Conservation (phyloP, 371 early-diverging fungal species). For the Choanephora cucurbitarum region DNA sequence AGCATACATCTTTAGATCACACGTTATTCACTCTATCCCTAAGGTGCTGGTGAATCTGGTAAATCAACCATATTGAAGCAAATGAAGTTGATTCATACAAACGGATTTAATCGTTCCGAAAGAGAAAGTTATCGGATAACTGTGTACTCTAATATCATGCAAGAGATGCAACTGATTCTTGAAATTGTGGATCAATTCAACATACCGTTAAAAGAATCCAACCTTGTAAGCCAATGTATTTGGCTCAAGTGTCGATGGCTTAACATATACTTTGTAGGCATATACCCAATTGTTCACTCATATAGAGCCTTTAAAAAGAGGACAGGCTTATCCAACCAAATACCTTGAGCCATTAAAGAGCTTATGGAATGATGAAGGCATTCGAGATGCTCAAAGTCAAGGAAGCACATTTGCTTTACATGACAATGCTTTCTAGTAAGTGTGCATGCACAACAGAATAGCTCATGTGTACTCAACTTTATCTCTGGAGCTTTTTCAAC, state of each 20-base stretch:
- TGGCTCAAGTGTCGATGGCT: background rate
- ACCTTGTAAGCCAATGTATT: constrained; percentile 1
- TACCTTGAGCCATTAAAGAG: constrained; percentile 70
- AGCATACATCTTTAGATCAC: background rate
- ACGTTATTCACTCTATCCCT: background rate
- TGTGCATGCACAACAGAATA: background rate
- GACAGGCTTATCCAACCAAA: constrained; percentile 67
- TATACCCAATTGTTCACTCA: constrained; percentile 34
- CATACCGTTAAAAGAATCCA: constrained; percentile 16
- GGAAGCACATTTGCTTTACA: constrained; percentile 82
- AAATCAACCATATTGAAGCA: constrained; percentile 92
- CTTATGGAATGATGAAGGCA: constrained; percentile 76
- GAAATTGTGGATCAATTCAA: constrained; percentile 51
- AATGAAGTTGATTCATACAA: constrained; percentile 90
- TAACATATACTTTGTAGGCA: constrained; percentile 15
- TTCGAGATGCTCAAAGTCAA: constrained; percentile 65
- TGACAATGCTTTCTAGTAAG: constrained; percentile 79
- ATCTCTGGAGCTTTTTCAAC: constrained; percentile 90
- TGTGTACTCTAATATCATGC: constrained; percentile 79
- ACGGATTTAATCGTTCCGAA: constrained; percentile 82
- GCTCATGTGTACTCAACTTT: too few species aligned
- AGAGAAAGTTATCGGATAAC: constrained; percentile 70
- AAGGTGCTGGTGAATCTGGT: constrained; percentile 92
- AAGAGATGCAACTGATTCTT: constrained; percentile 67
- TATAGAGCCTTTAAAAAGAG: constrained; percentile 50